These are phyloP conservation scores for Claviceps pazoutovae DNA, from an alignment of 2,329 filamentous ascomycete species.

Conservation along the genomic window DNA sequence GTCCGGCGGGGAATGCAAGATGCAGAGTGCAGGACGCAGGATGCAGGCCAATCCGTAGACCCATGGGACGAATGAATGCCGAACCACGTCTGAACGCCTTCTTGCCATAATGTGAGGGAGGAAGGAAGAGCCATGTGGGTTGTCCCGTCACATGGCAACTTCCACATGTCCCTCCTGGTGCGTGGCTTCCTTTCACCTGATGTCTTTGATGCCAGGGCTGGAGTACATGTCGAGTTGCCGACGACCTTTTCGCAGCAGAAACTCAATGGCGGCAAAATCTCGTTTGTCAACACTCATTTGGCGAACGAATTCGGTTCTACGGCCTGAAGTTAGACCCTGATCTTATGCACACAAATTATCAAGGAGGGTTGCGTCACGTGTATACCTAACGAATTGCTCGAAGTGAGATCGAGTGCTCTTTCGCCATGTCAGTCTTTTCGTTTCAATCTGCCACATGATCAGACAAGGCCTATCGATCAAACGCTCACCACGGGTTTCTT, in stretches of 20 bases:
- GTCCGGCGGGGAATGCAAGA: background rate
- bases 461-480: background rate
- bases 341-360: background rate
- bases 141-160: background rate
- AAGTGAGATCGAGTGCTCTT: slow-evolving; percentile 34
- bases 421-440: background rate
- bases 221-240: slow-evolving; percentile 72
- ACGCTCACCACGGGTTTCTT: slow-evolving; percentile 58
- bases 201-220: slow-evolving; percentile 64
- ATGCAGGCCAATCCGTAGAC: background rate
- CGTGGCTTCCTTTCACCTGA: background rate
- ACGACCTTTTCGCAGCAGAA: slow-evolving; percentile 65
- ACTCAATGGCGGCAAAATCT: slow-evolving; percentile 77
- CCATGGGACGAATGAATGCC: background rate
- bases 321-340: background rate
- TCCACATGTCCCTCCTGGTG: background rate
- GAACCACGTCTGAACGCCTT: background rate
- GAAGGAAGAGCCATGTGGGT: background rate
- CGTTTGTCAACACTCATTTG: slow-evolving; percentile 58
- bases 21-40: background rate
- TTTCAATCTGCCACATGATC: background rate
- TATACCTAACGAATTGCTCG: slow-evolving; percentile 47
- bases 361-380: background rate
- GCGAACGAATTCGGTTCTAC: slow-evolving; percentile 55
- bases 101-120: background rate